Conservation (phyloP, 257 asterid species). For the Phtheirospermum japonicum region DNA sequence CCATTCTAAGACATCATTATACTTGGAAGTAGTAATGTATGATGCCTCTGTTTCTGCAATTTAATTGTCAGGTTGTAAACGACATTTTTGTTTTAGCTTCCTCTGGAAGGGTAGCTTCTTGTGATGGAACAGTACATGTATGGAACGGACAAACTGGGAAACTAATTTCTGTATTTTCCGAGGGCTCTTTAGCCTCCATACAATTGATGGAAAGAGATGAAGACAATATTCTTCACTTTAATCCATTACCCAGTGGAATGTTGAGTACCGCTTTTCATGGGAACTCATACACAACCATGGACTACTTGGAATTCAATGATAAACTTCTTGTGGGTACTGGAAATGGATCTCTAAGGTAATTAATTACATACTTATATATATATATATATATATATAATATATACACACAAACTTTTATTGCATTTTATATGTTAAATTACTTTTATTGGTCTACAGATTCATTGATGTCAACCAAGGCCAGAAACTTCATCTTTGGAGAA, state of each 20-base stretch:
- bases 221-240: slow-evolving; percentile 68
- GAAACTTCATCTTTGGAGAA: slow-evolving; percentile 91
- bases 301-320: slow-evolving; percentile 62
- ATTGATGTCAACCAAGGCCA: slow-evolving; percentile 83
- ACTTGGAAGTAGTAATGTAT: slow-evolving; percentile 15
- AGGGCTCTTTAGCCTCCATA: slow-evolving; percentile 52
- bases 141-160: slow-evolving; percentile 96
- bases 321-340: slow-evolving; percentile 87
- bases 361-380: slow-evolving; percentile 33
- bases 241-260: slow-evolving; percentile 74
- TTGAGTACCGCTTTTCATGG: slow-evolving; percentile 78
- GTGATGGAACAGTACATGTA: slow-evolving; percentile 93
- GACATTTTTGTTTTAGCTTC: slow-evolving; percentile 72
- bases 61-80: slow-evolving; percentile 68
- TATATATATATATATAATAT: neutral
- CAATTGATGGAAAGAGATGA: slow-evolving; percentile 61
- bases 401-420: too few species aligned
- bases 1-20: slow-evolving; percentile 4
- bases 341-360: slow-evolving; percentile 90
- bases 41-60: slow-evolving; percentile 21
- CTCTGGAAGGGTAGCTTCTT: slow-evolving; percentile 91
- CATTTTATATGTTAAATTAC: slow-evolving; percentile 26
- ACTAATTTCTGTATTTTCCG: slow-evolving; percentile 69
- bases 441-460: slow-evolving; percentile 53
- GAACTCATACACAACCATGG: slow-evolving; percentile 82